A percentile compares a stretch with the other conserved stretches of the same genome.
These are phyloP conservation scores for Colletotrichum costaricense DNA, from an alignment of 2,329 filamentous ascomycete species.

Conservation along the genomic window DNA sequence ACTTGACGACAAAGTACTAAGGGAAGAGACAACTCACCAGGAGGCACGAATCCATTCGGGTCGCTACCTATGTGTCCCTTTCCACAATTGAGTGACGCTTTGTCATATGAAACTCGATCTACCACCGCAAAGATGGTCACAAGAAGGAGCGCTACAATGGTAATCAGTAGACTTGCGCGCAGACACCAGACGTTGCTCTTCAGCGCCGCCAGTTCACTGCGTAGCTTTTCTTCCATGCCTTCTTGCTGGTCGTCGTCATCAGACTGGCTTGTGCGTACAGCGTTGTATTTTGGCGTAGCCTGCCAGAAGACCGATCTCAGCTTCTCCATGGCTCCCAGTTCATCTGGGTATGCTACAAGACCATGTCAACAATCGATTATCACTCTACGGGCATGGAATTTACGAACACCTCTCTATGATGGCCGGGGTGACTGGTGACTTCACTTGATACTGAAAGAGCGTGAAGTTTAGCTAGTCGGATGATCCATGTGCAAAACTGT, in stretches of 20 bases:
- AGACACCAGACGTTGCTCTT: slow-evolving; percentile 25
- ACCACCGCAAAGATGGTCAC: not conserved
- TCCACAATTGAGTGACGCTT: not conserved
- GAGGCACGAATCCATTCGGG: slow-evolving; percentile 22
- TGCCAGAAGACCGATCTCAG: slow-evolving; percentile 1
- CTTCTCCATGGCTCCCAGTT: not conserved
- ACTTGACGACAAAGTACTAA: too few species aligned
- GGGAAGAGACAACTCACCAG: not conserved
- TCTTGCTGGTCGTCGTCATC: slow-evolving; percentile 16
- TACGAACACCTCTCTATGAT: too few species aligned
- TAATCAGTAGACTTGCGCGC: slow-evolving; percentile 7
- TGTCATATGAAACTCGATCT: not conserved
- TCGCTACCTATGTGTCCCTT: slow-evolving; percentile 24
- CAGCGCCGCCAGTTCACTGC: not conserved
- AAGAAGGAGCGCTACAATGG: not conserved
- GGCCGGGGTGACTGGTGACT: too few species aligned
- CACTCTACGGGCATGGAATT: too few species aligned
- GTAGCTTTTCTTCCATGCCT: slow-evolving; percentile 10
- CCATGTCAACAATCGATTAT: too few species aligned
- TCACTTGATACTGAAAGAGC: too few species aligned
- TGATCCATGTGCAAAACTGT: not conserved
- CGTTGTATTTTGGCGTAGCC: slow-evolving; percentile 1
- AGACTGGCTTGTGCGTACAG: slow-evolving; percentile 16
- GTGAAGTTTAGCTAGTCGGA: not conserved
- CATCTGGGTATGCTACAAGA: not conserved